phyloP scores from a whole-genome alignment of 805 yeast species.

The Myxozyma kluyveri region DNA sequence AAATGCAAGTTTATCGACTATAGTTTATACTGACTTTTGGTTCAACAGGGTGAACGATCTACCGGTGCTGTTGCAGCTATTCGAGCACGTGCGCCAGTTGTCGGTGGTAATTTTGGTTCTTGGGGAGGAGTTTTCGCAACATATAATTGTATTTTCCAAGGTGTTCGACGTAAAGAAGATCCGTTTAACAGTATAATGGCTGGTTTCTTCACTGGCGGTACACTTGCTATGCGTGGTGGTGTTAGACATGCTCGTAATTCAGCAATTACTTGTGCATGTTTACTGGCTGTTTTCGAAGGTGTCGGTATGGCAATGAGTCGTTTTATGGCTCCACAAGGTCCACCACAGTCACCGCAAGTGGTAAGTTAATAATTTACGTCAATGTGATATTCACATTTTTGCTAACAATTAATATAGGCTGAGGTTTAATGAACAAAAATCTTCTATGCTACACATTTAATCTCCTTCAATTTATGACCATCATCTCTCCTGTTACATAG shows the following conservation, averaged over 20 bases:
- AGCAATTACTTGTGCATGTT: slow-evolving; percentile 96
- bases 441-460: background rate
- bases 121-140: slow-evolving; percentile 99
- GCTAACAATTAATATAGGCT: background rate
- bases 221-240: slow-evolving; percentile 97
- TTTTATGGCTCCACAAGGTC: slow-evolving; percentile 8
- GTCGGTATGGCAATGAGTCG: slow-evolving; percentile 84
- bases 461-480: background rate
- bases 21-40: background rate
- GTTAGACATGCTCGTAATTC: slow-evolving; percentile 95
- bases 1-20: too few relatives aligned
- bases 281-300: slow-evolving; percentile 96
- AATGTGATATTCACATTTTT: background rate
- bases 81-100: slow-evolving; percentile 95
- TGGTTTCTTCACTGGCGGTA: slow-evolving; percentile 97
- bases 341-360: background rate
- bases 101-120: slow-evolving; percentile 98
- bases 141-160: slow-evolving; percentile 93
- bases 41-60: slow-evolving; percentile 89
- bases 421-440: background rate
- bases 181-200: slow-evolving; percentile 98
- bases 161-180: slow-evolving; percentile 94
- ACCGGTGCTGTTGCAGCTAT: slow-evolving; percentile 85
- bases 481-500: slow-evolving; percentile 13
- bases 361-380: background rate